A percentile compares a stretch with the other conserved stretches of the same genome.
Evolutionary conservation across 2,329 filamentous ascomycete species (phyloP).

Genomic region (Phyllosticta citrichinensis): DNA sequence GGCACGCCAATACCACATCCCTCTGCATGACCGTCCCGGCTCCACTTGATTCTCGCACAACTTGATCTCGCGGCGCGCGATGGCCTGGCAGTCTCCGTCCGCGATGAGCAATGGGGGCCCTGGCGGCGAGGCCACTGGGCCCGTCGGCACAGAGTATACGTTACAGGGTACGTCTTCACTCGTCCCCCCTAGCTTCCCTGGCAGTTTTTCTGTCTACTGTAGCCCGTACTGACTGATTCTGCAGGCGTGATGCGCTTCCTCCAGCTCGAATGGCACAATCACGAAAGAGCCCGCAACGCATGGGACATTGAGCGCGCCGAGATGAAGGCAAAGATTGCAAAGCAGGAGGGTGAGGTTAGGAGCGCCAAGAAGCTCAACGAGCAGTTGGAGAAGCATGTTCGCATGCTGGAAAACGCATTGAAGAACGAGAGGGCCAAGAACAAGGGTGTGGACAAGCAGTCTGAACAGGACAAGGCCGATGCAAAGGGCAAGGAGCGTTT

Average conservation of each 20-base stretch:
- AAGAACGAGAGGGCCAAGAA: slow-evolving; percentile 70
- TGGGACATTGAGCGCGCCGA: slow-evolving; percentile 99
- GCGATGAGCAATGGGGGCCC: slow-evolving; percentile 50
- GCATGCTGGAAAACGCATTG: slow-evolving; percentile 78
- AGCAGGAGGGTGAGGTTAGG: slow-evolving; percentile 79
- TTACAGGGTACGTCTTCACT: slow-evolving; percentile 49
- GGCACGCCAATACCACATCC: not conserved
- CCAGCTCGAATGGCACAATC: slow-evolving; percentile 97
- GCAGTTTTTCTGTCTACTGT: not conserved
- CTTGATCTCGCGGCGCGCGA: slow-evolving; percentile 25
- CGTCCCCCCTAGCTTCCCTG: not conserved
- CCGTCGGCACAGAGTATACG: slow-evolving; percentile 61
- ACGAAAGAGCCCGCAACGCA: slow-evolving; percentile 92
- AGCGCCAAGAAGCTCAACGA: slow-evolving; percentile 83
- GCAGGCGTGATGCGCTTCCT: slow-evolving; percentile 97
- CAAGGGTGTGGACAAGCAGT: slow-evolving; percentile 46
- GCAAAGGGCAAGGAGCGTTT: slow-evolving; percentile 18
- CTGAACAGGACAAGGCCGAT: slow-evolving; percentile 28
- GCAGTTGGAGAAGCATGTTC: slow-evolving; percentile 80
- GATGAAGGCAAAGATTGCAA: slow-evolving; percentile 96
- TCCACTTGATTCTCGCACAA: slow-evolving; percentile 10
- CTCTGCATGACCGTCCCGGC: slow-evolving; percentile 17
- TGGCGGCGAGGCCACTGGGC: slow-evolving; percentile 38
- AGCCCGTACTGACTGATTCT: slow-evolving; percentile 9
- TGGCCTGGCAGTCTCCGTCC: slow-evolving; percentile 63